Conservation (phyloP, 257 asterid species). For the Verbascum thapsus region DNA sequence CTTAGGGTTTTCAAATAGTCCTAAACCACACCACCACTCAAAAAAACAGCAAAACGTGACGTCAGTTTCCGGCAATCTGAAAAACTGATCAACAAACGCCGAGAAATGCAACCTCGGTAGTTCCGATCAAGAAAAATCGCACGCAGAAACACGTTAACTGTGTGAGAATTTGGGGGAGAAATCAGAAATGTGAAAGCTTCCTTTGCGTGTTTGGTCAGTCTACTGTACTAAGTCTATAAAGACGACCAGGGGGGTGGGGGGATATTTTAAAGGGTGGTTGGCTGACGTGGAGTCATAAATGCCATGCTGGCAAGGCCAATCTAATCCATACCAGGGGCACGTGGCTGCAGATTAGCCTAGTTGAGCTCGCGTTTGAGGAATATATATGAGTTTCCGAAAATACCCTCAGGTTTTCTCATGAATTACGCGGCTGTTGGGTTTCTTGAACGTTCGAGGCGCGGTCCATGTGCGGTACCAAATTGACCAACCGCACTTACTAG, state of each 20-base stretch:
- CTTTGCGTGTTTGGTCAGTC: constrained; percentile 36
- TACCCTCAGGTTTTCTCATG: constrained; percentile 22
- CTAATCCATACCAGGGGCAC: constrained; percentile 31
- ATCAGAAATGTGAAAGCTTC: constrained; percentile 24
- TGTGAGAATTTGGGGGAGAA: constrained; percentile 19
- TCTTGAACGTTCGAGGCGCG: constrained; percentile 44
- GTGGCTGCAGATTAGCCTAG: constrained; percentile 45
- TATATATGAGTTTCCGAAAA: constrained; percentile 22
- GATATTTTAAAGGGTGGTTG: constrained; percentile 22
- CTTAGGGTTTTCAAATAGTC: constrained; percentile 48
- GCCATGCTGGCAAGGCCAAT: constrained; percentile 41
- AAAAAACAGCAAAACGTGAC: constrained; percentile 21
- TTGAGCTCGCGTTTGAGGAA: constrained; percentile 26
- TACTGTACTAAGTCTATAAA: constrained; percentile 26
- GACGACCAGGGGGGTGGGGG: constrained; percentile 20
- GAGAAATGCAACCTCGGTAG: constrained; percentile 41
- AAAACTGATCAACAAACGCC: constrained; percentile 34
- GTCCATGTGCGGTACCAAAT: constrained; percentile 21
- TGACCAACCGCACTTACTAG: constrained; percentile 28
- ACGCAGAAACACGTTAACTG: constrained; percentile 24
- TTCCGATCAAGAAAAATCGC: neutral
- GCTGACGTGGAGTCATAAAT: constrained; percentile 41
- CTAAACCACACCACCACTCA: constrained; percentile 26
- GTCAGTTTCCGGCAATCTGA: constrained; percentile 40
- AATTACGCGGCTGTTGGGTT: constrained; percentile 34